A percentile compares a stretch with the other conserved stretches of the same genome.
These are phyloP conservation scores for Pythium sukuiense DNA, from an alignment of 352 stramenopile genomes.

Conservation along the genomic window DNA sequence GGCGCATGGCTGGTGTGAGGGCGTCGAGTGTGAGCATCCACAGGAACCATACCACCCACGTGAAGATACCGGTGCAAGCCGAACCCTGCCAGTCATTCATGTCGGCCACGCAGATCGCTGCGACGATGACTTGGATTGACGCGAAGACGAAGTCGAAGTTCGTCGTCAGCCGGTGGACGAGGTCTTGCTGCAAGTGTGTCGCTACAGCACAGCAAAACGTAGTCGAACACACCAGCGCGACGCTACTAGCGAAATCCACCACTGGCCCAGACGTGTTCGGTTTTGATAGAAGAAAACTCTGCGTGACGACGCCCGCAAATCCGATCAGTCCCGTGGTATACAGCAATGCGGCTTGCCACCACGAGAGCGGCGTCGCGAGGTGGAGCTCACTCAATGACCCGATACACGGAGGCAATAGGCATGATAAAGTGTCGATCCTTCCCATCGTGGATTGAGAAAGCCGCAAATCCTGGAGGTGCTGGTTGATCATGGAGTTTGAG, in stretches of 20 bases:
- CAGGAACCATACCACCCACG: neutral
- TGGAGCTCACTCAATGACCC: neutral
- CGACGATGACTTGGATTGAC: neutral
- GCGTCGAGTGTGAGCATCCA: neutral
- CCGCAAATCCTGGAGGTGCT: constrained; percentile 17
- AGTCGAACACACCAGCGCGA: neutral
- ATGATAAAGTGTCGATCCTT: neutral
- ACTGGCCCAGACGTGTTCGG: neutral
- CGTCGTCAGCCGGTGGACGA: neutral
- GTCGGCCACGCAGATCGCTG: neutral
- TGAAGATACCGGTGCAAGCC: neutral
- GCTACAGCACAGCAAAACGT: neutral
- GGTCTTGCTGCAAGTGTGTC: neutral
- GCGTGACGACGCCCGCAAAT: neutral
- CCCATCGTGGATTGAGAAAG: neutral
- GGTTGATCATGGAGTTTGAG: neutral
- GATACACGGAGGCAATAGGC: neutral
- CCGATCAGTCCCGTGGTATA: neutral
- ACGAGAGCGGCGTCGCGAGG: neutral
- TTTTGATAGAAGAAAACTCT: neutral
- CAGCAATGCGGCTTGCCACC: neutral
- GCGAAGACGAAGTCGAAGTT: constrained; percentile 4
- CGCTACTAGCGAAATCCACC: neutral
- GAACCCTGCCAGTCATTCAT: neutral
- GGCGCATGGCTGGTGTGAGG: neutral